These are phyloP conservation scores for Ensete glaucum DNA, from an alignment of 176 grass and related monocot species.

Conservation along the genomic window DNA sequence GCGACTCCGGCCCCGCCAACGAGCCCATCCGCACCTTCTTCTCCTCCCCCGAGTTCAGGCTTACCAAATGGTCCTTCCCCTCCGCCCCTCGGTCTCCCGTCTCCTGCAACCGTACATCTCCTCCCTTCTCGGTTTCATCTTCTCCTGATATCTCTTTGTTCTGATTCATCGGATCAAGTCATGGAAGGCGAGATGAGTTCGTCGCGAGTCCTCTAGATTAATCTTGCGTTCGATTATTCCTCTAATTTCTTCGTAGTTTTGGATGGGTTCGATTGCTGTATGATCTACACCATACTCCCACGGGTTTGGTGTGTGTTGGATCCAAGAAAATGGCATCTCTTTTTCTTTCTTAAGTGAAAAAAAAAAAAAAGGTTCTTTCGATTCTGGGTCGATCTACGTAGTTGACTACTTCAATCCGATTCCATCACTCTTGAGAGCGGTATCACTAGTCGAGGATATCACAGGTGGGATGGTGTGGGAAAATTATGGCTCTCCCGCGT, in stretches of 20 bases:
- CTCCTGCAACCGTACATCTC: conserved; percentile 56
- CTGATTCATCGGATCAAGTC: not conserved
- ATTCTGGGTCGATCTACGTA: too few relatives aligned
- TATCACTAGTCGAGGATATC: not conserved
- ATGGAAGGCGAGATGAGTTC: not conserved
- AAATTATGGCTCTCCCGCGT: not conserved
- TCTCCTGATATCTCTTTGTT: not conserved
- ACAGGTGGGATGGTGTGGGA: not conserved
- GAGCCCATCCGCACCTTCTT: conserved; percentile 80
- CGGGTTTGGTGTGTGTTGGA: not conserved
- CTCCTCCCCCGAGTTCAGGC: conserved; percentile 57
- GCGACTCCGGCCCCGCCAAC: conserved; percentile 85
- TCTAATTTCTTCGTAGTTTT: not conserved
- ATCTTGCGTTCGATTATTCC: not conserved
- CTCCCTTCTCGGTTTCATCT: not conserved
- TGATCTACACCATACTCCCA: not conserved
- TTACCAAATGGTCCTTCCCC: conserved; percentile 66
- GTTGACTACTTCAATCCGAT: too few relatives aligned
- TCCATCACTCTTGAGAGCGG: not conserved
- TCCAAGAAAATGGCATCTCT: not conserved
- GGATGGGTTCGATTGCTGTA: too few relatives aligned
- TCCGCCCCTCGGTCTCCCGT: conserved; percentile 57
- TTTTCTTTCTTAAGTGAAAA: not conserved
- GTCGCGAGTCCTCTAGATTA: not conserved
- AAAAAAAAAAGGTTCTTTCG: too few relatives aligned